Percentiles rank a stretch among this genome's conserved stretches.
phyloP scores from a whole-genome alignment of 108 stramenopile genomes.

The Nannochloropsis oceanica region DNA sequence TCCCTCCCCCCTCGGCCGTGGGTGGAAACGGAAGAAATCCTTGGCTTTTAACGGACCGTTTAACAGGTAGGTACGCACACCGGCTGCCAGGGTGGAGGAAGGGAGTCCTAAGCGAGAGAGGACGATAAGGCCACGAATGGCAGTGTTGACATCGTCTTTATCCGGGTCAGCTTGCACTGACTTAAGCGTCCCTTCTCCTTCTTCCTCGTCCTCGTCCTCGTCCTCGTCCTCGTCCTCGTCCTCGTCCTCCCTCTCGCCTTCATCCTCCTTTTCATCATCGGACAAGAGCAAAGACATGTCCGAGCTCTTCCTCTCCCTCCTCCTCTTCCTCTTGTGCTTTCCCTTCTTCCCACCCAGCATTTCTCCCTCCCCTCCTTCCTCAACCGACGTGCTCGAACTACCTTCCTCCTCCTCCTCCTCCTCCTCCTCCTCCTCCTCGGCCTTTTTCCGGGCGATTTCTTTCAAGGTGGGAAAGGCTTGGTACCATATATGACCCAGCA shows the following conservation, averaged over 20 bases:
- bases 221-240: background rate
- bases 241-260: background rate
- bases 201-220: background rate
- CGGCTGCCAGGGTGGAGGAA: background rate
- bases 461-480: background rate
- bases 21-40: background rate
- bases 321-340: background rate
- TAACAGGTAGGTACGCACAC: background rate
- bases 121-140: background rate
- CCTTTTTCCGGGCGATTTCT: background rate
- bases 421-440: background rate
- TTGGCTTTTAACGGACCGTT: background rate
- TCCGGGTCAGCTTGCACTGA: background rate
- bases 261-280: background rate
- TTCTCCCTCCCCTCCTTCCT: background rate
- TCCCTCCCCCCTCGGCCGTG: background rate
- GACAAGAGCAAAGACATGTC: background rate
- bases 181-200: background rate
- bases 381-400: background rate
- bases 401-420: background rate
- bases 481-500: background rate
- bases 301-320: background rate
- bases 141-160: background rate
- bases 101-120: background rate
- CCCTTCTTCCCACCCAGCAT: background rate